Evolutionary conservation across 345 rosid species (phyloP).

Genomic region (Geranium brycei): DNA sequence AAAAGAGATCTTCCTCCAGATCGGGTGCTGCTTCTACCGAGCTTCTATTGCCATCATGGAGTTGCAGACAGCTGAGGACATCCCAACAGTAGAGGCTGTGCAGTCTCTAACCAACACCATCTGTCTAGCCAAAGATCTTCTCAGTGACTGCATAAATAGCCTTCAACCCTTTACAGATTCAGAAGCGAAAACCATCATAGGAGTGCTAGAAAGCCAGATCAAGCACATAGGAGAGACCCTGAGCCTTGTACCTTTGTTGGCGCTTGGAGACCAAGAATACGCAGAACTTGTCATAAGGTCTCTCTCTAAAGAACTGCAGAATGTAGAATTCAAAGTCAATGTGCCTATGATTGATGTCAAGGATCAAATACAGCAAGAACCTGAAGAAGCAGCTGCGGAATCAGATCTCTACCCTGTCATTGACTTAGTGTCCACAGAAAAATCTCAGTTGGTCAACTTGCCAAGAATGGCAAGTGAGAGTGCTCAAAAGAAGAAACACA

Average conservation of each 20-base stretch:
- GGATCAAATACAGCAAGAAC: neutral
- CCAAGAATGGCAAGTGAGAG: slow-evolving; percentile 15
- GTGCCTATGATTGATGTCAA: neutral
- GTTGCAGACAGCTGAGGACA: slow-evolving; percentile 32
- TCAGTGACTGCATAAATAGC: slow-evolving; percentile 17
- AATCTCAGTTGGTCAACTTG: slow-evolving; percentile 19
- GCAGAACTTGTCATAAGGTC: slow-evolving; percentile 41
- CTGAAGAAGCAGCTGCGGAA: slow-evolving; percentile 19
- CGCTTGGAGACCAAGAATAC: slow-evolving; percentile 35
- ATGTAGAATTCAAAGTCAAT: slow-evolving; percentile 19
- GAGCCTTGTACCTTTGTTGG: slow-evolving; percentile 48
- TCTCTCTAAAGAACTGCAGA: slow-evolving; percentile 64
- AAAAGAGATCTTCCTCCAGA: slow-evolving; percentile 30
- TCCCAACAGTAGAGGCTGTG: slow-evolving; percentile 29
- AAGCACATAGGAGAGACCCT: slow-evolving; percentile 47
- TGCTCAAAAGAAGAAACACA: slow-evolving; percentile 26
- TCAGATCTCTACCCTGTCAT: slow-evolving; percentile 54
- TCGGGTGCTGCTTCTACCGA: slow-evolving; percentile 60
- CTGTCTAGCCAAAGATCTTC: slow-evolving; percentile 34
- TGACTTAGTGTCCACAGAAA: slow-evolving; percentile 29
- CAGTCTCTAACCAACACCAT: slow-evolving; percentile 37
- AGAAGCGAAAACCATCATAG: slow-evolving; percentile 27
- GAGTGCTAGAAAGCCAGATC: slow-evolving; percentile 32
- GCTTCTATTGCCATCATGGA: slow-evolving; percentile 54
- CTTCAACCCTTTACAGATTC: slow-evolving; percentile 19